Percentiles rank a stretch among this genome's conserved stretches.
These are phyloP conservation scores for Lineolata rhizophorae DNA, from an alignment of 495 filamentous ascomycete genomes.

Conservation along the genomic window DNA sequence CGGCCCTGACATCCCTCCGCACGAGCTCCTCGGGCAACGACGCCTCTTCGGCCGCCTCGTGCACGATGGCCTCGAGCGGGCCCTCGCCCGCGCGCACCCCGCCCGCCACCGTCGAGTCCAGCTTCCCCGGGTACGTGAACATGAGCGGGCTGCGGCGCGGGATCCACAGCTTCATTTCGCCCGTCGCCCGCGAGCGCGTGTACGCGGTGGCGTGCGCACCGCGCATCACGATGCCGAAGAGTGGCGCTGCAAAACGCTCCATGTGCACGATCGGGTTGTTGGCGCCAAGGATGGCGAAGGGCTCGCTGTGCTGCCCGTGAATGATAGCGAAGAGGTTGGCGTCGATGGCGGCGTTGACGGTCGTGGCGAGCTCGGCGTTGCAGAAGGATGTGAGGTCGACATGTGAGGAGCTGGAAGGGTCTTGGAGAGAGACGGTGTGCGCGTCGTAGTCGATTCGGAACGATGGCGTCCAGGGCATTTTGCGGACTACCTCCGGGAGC, in stretches of 20 bases:
- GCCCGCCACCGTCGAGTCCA: slow-evolving; percentile 34
- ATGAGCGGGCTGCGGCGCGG: slow-evolving; percentile 22
- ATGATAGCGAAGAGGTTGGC: neutral
- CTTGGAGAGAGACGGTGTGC: slow-evolving; percentile 17
- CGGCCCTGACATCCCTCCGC: slow-evolving; percentile 7
- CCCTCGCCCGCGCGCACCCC: slow-evolving; percentile 22
- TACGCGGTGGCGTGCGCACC: neutral
- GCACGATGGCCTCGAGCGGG: slow-evolving; percentile 27
- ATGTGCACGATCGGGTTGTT: neutral
- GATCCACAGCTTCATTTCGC: slow-evolving; percentile 25
- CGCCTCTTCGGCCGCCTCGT: slow-evolving; percentile 33
- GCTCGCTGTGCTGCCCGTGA: neutral
- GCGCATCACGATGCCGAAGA: neutral
- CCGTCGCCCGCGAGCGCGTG: neutral
- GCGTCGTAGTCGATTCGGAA: slow-evolving; percentile 17
- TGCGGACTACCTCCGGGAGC: slow-evolving; percentile 18
- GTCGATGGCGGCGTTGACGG: neutral
- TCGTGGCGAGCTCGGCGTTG: neutral
- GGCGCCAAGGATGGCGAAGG: neutral
- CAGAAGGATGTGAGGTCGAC: neutral
- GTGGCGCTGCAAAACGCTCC: neutral
- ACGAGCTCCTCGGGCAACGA: slow-evolving; percentile 18
- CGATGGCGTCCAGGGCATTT: slow-evolving; percentile 23
- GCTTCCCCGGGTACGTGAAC: slow-evolving; percentile 27
- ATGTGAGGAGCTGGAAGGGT: slow-evolving; percentile 11